A percentile compares a stretch with the other conserved stretches of the same genome.
phyloP scores from a whole-genome alignment of 2,329 filamentous ascomycete species.

The Epichloe glyceriae region DNA sequence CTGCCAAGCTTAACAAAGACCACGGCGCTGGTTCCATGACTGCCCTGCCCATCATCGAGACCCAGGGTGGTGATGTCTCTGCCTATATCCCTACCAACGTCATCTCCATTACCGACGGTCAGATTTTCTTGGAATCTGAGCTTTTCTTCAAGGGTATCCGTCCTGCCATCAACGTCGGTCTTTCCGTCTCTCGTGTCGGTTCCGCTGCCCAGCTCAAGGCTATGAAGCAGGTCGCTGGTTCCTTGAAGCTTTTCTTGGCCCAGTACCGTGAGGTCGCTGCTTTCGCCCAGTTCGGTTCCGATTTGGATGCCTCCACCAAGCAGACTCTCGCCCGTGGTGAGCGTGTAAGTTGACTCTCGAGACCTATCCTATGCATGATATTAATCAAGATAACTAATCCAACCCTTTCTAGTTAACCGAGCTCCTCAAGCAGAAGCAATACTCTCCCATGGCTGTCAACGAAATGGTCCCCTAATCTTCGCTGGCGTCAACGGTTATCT shows the following conservation, averaged over 20 bases:
- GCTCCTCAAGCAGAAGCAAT: conserved; percentile 99
- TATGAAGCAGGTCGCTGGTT: conserved; percentile 99
- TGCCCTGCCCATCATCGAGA: conserved; percentile 96
- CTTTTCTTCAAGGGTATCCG: conserved; percentile 99
- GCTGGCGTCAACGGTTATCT: conserved; percentile 97
- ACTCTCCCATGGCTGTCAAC: conserved; percentile 95
- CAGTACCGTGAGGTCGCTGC: conserved; percentile 99
- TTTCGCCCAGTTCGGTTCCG: conserved; percentile 99
- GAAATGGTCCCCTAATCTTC: conserved; percentile 99
- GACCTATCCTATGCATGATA: background rate
- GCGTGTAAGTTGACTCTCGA: conserved; percentile 52
- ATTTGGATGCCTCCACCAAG: conserved; percentile 97
- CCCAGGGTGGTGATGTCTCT: conserved; percentile 99
- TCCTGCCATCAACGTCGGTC: conserved; percentile 99
- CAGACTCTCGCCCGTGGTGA: conserved; percentile 97
- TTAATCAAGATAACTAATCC: background rate
- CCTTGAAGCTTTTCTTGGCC: conserved; percentile 99
- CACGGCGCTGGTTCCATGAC: conserved; percentile 93
- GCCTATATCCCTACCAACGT: conserved; percentile 99
- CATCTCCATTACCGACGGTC: conserved; percentile 98
- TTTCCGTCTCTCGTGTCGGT: conserved; percentile 99
- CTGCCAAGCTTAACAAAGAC: conserved; percentile 97
- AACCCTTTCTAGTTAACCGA: conserved; percentile 55
- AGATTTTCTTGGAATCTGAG: conserved; percentile 99
- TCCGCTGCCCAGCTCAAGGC: conserved; percentile 99